Base-by-base conservation (phyloP, 2,329 filamentous ascomycete species). In the Sphaerulina vaccinii region DNA sequence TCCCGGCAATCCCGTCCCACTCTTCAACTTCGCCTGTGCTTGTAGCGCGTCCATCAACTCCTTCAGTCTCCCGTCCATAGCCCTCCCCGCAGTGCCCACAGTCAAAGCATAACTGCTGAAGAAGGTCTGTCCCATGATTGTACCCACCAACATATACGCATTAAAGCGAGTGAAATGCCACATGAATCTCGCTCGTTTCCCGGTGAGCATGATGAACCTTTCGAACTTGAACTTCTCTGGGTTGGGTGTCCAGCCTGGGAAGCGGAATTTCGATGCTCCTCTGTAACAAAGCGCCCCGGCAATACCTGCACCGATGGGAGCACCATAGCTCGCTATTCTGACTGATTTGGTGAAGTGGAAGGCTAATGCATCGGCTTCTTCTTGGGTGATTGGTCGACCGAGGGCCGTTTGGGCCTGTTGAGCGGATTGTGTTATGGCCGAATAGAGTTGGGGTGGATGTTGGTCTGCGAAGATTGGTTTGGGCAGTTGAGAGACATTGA, bases 301-400 rank as follows among this genome's bases (percentile, higher is more conserved):
- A 0, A 63, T 49, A 1, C 58, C 55, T 10, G 64, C 60, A 3
- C 73, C 73, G 0, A 65, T 44, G 1, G 70, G 68, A 1, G 66
- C 56, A 24, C 70, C 73, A 52, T 71, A 75, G 15, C 67, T 71
- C 8, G 68, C 69, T 4, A 66, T 67, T 32, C 68, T 60, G 27
- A 73, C 60, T 4, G 66, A 63, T 36, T 71, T 66, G 18, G 71
- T 69, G 22, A 70, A 61, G 52, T 75, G 70, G 49, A 58, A 70
- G 9, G 72, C 69, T 10, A 76, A 59, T 0, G 73, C 72, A 44
- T 75, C 70, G 5, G 70, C 65, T 60, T 77, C 75, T 10, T 73
- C 69, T 16, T 68, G 63, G 5, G 65, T 65, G 10, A 75, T 43
- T 1, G 68, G 63, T 9, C 75, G 68, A 4, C 68, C 62, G 8